Percentiles rank a stretch among this genome's conserved stretches.
Evolutionary conservation across 495 filamentous ascomycete genomes (phyloP).

Genomic region (Trichoderma asperelloides): DNA sequence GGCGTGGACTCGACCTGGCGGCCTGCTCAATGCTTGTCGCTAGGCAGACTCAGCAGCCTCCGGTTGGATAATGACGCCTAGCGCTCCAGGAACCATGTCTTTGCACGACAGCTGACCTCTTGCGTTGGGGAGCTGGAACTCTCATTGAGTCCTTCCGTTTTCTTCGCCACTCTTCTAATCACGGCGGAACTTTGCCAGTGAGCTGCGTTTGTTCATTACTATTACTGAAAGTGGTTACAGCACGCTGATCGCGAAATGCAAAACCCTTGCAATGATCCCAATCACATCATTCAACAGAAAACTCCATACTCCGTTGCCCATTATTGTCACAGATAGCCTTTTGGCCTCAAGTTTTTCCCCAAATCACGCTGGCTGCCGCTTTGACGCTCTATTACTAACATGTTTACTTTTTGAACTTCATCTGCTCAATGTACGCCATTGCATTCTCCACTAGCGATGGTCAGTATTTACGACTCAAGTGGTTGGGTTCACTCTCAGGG

Average conservation of each 20-base stretch:
- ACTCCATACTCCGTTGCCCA: not conserved
- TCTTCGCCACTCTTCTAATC: not conserved
- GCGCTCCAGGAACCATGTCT: conserved; percentile 2
- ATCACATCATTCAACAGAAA: not conserved
- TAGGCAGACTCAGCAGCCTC: not conserved
- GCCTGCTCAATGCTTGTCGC: not conserved
- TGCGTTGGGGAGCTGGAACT: not conserved
- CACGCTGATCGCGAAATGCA: not conserved
- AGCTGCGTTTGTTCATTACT: not conserved
- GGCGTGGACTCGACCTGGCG: not conserved
- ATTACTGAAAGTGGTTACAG: not conserved
- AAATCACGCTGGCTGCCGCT: too few relatives aligned
- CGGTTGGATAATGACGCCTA: not conserved
- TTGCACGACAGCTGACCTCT: not conserved
- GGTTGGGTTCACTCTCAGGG: not conserved
- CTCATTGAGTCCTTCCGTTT: not conserved
- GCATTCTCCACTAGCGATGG: not conserved
- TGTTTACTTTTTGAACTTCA: not conserved
- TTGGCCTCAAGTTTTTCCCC: not conserved
- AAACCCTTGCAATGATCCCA: not conserved
- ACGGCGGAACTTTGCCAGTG: not conserved
- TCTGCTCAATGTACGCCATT: conserved; percentile 4
- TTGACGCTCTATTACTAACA: not conserved
- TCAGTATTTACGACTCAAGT: not conserved
- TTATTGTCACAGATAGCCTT: not conserved